Conservation (phyloP, 495 filamentous ascomycete genomes). For the Tetracladium marchalianum region DNA sequence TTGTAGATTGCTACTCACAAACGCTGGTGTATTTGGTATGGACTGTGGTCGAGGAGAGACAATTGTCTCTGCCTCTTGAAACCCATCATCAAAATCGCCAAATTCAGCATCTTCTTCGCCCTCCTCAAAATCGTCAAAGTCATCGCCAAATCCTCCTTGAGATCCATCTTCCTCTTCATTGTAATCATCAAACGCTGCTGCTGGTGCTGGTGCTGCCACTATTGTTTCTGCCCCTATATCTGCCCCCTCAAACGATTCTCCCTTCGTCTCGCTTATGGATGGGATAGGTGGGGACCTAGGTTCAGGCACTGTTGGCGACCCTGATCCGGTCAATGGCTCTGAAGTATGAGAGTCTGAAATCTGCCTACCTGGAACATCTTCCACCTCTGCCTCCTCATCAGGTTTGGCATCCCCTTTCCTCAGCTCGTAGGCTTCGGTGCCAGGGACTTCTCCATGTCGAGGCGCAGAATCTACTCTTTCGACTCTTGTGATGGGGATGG, state of each 20-base stretch:
- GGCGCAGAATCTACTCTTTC: slow-evolving; percentile 24
- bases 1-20: slow-evolving; percentile 35
- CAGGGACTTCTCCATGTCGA: slow-evolving; percentile 80
- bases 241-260: slow-evolving; percentile 11
- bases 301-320: slow-evolving; percentile 35
- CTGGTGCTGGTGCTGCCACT: not conserved
- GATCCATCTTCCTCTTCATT: slow-evolving; percentile 29
- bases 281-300: slow-evolving; percentile 27
- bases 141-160: slow-evolving; percentile 62
- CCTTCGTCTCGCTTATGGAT: slow-evolving; percentile 19
- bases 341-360: slow-evolving; percentile 8
- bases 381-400: slow-evolving; percentile 47
- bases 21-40: slow-evolving; percentile 29
- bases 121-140: slow-evolving; percentile 96
- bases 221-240: slow-evolving; percentile 5
- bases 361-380: slow-evolving; percentile 18
- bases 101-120: slow-evolving; percentile 68
- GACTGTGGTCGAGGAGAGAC: slow-evolving; percentile 33
- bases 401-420: slow-evolving; percentile 77
- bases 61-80: slow-evolving; percentile 50
- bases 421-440: slow-evolving; percentile 65
- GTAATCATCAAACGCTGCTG: slow-evolving; percentile 15
- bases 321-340: slow-evolving; percentile 49
- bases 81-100: slow-evolving; percentile 84
- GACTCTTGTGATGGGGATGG: slow-evolving; percentile 19